Percentiles rank a stretch among this genome's conserved stretches.
Evolutionary conservation across 2,329 filamentous ascomycete species (phyloP).

Genomic region (Fusarium globosum): DNA sequence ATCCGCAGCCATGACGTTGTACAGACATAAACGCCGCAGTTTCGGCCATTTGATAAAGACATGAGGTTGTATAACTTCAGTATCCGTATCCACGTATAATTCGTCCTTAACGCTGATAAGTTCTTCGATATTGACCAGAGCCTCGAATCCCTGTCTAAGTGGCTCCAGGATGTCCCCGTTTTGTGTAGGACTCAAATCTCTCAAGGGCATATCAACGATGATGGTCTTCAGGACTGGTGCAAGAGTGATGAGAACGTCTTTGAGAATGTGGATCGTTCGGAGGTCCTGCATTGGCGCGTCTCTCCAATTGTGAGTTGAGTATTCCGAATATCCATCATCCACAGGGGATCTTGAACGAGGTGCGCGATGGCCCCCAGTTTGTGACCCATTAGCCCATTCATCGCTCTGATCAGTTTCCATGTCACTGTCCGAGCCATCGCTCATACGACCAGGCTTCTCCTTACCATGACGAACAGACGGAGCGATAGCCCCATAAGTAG

Average conservation of each 20-base stretch:
- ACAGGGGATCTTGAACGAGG: background rate
- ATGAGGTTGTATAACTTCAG: background rate
- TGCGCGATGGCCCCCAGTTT: background rate
- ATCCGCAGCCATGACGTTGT: background rate
- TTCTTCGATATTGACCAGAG: slow-evolving; percentile 39
- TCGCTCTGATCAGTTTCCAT: too few species aligned
- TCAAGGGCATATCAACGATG: slow-evolving; percentile 40
- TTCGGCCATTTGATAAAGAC: slow-evolving; percentile 39
- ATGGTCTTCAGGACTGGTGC: slow-evolving; percentile 21
- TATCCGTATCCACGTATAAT: slow-evolving; percentile 10
- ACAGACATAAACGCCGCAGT: slow-evolving; percentile 33
- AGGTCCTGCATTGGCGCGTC: slow-evolving; percentile 5
- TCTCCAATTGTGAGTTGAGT: background rate
- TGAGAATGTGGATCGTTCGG: background rate
- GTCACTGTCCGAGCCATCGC: too few species aligned
- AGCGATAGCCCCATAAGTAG: rapidly evolving
- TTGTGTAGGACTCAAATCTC: background rate
- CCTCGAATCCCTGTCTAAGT: slow-evolving; percentile 30
- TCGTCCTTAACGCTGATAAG: slow-evolving; percentile 39
- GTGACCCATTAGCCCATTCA: background rate
- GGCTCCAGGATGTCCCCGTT: slow-evolving; percentile 1
- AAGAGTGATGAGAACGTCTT: slow-evolving; percentile 11
- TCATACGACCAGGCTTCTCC: background rate
- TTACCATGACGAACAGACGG: rapidly evolving
- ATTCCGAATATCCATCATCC: background rate